Base-by-base conservation (phyloP, 2,329 filamentous ascomycete species). In the Amesomyces nigricolor region DNA sequence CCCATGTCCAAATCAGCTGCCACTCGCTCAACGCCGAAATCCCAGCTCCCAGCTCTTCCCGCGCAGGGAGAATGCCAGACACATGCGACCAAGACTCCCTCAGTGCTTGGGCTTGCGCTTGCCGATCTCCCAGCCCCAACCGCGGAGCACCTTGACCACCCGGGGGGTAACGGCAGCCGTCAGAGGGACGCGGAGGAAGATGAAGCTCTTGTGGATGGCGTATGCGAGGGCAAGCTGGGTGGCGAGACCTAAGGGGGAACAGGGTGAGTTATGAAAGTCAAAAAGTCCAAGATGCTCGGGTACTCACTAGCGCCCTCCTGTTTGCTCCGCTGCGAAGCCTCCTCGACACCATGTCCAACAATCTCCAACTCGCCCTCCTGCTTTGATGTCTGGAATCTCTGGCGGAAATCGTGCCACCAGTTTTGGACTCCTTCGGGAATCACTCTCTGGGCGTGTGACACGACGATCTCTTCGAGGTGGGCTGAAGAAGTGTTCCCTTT, bases 121-220 rank as follows among this genome's bases (percentile, higher is more conserved):
- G 49, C 92, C 92, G 67, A 99, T 94, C 68, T 97, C 84, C 86
- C 89, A 97, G 5, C 94, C 94, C 90, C 92, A 96, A 11, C 83
- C 80, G 61, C 92, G 79, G 29, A 99, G 76, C 11, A 85, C 82
- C 72, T 90, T 95, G 66, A 96, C 94, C n/a, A 97, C 86, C 72
- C 95, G 96, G 1, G 94, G 94, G 8, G 89, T 91, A 35, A 97
- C 79, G 2, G 91, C 92, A 11, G 89, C 91, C 1, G 94, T 94
- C 61, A 97, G 74, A 8, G 94, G 94, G 9, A 99, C 90, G n/a
- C 94, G 83, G 62, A 97, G 72, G 71, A 99, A 96, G 66, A 99
- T 96, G 71, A 97, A 90, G 64, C 88, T 95, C 75, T 99, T 99
- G 78, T 99, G 94, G 56, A 99, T 89, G 29, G 92, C 92, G 68